These are phyloP conservation scores for Ophiostoma quercus DNA, from an alignment of 2,329 filamentous ascomycete species.

Conservation along the genomic window DNA sequence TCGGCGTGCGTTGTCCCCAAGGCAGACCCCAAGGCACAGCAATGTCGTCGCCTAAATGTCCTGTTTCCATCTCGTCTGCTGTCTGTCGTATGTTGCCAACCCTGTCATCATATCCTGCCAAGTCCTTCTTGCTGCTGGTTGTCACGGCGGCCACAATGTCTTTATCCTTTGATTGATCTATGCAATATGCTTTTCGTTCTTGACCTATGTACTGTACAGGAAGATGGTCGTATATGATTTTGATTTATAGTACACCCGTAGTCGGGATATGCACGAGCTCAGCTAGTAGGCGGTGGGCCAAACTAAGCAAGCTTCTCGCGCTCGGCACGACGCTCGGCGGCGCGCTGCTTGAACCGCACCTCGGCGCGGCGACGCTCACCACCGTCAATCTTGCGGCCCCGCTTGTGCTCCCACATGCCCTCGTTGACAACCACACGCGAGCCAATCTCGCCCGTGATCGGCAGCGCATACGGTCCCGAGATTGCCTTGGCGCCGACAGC, in stretches of 20 bases:
- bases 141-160: neutral
- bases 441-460: slow-evolving; percentile 59
- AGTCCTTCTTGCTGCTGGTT: neutral
- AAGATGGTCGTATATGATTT: slow-evolving; percentile 7
- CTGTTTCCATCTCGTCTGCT: neutral
- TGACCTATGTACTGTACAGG: slow-evolving; percentile 12
- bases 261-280: neutral
- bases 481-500: slow-evolving; percentile 66
- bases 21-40: slow-evolving; percentile 4
- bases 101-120: neutral
- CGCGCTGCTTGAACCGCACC: slow-evolving; percentile 78
- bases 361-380: slow-evolving; percentile 86
- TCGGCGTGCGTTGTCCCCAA: neutral
- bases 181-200: slow-evolving; percentile 15
- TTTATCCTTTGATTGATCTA: slow-evolving; percentile 9
- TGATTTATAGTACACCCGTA: slow-evolving; percentile 9
- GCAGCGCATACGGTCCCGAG: slow-evolving; percentile 66
- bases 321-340: slow-evolving; percentile 68
- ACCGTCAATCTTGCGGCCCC: slow-evolving; percentile 89
- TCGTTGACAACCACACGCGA: slow-evolving; percentile 68
- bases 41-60: neutral
- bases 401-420: slow-evolving; percentile 86
- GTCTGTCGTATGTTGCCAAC: too few relatives aligned
- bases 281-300: neutral
- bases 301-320: slow-evolving; percentile 33